Conservation (phyloP, 192 early-diverging fungal genomes). For the Backusella macrospora region DNA sequence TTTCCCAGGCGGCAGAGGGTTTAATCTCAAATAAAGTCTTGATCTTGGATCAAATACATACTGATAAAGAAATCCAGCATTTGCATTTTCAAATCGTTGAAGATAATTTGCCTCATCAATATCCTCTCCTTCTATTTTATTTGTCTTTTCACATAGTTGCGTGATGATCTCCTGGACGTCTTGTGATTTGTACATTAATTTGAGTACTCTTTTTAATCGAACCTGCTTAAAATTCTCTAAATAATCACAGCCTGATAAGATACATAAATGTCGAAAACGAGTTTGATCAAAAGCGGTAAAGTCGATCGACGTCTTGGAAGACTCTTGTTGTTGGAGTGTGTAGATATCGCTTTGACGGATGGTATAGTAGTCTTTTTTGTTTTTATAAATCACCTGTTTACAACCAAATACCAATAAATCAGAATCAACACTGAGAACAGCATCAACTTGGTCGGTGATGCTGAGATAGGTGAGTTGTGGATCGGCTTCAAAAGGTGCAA, state of each 20-base stretch:
- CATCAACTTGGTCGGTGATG: background rate
- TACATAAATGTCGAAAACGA: background rate
- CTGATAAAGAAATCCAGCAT: background rate
- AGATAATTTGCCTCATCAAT: background rate
- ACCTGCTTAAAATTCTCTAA: background rate
- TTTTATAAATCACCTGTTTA: background rate
- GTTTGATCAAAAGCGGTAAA: background rate
- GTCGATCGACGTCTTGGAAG: background rate
- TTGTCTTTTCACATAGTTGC: background rate
- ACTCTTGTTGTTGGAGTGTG: background rate
- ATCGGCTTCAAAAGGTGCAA: conserved; percentile 8
- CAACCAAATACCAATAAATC: background rate
- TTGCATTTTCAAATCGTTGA: background rate
- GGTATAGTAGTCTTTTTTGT: background rate
- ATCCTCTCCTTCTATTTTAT: background rate
- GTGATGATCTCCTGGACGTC: background rate
- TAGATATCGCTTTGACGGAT: background rate
- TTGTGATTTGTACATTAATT: background rate
- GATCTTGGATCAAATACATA: background rate
- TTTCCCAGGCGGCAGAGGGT: background rate
- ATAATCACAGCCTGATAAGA: background rate
- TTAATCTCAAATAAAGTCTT: background rate
- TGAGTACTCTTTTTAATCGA: background rate
- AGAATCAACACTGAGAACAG: background rate
- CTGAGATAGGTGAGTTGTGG: conserved; percentile 3